Evolutionary conservation across 176 grass and related monocot species (phyloP).

Genomic region (Raddia guianensis): DNA sequence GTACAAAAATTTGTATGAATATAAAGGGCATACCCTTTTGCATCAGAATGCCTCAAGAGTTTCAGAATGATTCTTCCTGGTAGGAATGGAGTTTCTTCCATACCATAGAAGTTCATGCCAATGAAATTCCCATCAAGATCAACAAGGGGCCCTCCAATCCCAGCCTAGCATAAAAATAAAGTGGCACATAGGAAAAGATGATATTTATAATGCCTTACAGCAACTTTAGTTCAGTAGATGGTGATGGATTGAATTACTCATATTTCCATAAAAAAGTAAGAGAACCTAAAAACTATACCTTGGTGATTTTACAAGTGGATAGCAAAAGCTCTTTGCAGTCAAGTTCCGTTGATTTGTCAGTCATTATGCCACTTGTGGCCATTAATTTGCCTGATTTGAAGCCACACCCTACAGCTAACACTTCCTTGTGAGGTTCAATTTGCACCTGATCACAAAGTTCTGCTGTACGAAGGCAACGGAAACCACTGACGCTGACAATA

Average conservation of each 20-base stretch:
- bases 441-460: neutral
- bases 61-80: neutral
- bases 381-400: constrained; percentile 4
- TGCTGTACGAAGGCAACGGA: neutral
- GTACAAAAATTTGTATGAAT: neutral
- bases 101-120: constrained; percentile 24
- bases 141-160: constrained; percentile 23
- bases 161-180: constrained; percentile 3
- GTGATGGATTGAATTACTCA: neutral
- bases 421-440: neutral
- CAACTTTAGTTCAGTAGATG: neutral
- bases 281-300: neutral
- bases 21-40: neutral
- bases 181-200: neutral
- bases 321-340: constrained; percentile 20
- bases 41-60: neutral
- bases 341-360: neutral
- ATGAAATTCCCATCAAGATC: constrained; percentile 10
- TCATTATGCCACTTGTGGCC: neutral
- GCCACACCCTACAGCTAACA: neutral
- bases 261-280: neutral
- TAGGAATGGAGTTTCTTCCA: constrained; percentile 1
- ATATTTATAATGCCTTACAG: neutral
- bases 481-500: neutral
- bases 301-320: neutral